Evolutionary conservation across 441 rosid species (phyloP).

Genomic region (Gossypium trilobum): DNA sequence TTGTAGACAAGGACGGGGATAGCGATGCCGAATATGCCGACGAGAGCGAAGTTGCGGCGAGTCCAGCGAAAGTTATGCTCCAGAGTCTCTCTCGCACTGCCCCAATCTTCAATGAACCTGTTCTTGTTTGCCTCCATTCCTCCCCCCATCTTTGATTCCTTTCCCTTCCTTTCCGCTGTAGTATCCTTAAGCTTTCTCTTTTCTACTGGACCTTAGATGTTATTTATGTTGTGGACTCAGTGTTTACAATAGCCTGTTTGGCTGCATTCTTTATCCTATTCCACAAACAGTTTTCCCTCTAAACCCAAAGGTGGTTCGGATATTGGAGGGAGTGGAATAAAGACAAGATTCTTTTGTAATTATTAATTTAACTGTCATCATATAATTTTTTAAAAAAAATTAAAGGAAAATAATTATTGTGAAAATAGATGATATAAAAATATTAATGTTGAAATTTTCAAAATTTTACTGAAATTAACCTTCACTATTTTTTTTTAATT

Average conservation of each 20-base stretch:
- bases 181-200: too few relatives aligned
- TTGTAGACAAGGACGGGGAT: constrained; percentile 63
- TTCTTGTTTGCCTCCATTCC: constrained; percentile 88
- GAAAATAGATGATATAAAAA: too few relatives aligned
- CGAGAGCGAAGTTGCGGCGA: constrained; percentile 70
- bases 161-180: not conserved
- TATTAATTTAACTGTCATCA: too few relatives aligned
- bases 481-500: too few relatives aligned
- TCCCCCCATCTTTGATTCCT: constrained; percentile 51
- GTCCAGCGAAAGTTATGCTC: constrained; percentile 85
- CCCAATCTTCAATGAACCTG: constrained; percentile 78
- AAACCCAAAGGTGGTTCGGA: too few relatives aligned
- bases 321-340: too few relatives aligned
- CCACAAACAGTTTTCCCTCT: too few relatives aligned
- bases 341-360: too few relatives aligned
- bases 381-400: too few relatives aligned
- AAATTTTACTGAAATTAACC: too few relatives aligned
- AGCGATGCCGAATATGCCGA: constrained; percentile 79
- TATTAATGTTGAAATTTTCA: too few relatives aligned
- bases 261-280: not conserved
- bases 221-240: not conserved
- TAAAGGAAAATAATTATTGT: too few relatives aligned
- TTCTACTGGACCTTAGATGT: not conserved
- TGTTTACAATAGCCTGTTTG: not conserved
- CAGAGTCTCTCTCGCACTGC: constrained; percentile 67